These are phyloP conservation scores for Trichophyton benhamiae DNA, from an alignment of 2,329 filamentous ascomycete genomes.

Conservation along the genomic window DNA sequence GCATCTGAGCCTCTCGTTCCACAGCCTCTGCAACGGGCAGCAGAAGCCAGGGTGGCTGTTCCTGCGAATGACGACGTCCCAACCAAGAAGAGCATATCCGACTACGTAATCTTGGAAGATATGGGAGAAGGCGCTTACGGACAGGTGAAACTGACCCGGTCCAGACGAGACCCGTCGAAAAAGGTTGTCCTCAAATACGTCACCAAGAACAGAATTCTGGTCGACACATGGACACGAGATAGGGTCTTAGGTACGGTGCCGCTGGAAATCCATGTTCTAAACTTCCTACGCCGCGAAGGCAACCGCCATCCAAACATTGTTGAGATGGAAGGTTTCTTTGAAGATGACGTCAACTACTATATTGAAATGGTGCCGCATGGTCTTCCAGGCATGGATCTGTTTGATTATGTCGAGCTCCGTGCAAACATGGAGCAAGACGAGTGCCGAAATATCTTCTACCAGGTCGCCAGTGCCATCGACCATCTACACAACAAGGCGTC, in stretches of 20 bases:
- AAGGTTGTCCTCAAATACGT: conserved; percentile 97
- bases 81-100: conserved; percentile 71
- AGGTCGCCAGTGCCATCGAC: conserved; percentile 79
- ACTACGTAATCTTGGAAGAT: conserved; percentile 88
- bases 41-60: conserved; percentile 18
- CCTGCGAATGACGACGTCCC: conserved; percentile 22
- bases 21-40: conserved; percentile 28
- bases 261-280: conserved; percentile 89
- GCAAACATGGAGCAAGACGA: conserved; percentile 94
- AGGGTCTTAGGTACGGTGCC: conserved; percentile 86
- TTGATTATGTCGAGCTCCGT: conserved; percentile 95
- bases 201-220: conserved; percentile 88
- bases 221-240: conserved; percentile 97
- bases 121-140: conserved; percentile 98
- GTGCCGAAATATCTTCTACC: conserved; percentile 86
- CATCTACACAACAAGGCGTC: conserved; percentile 82
- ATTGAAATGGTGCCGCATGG: conserved; percentile 95
- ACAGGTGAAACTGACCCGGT: conserved; percentile 85
- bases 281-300: conserved; percentile 70
- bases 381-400: conserved; percentile 92
- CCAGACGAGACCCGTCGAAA: conserved; percentile 60
- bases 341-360: conserved; percentile 70
- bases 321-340: conserved; percentile 58
- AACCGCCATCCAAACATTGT: conserved; percentile 54
- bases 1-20: conserved; percentile 35